Evolutionary conservation across 2,329 filamentous ascomycete genomes (phyloP).

Genomic region (Nigrospora osmanthi): DNA sequence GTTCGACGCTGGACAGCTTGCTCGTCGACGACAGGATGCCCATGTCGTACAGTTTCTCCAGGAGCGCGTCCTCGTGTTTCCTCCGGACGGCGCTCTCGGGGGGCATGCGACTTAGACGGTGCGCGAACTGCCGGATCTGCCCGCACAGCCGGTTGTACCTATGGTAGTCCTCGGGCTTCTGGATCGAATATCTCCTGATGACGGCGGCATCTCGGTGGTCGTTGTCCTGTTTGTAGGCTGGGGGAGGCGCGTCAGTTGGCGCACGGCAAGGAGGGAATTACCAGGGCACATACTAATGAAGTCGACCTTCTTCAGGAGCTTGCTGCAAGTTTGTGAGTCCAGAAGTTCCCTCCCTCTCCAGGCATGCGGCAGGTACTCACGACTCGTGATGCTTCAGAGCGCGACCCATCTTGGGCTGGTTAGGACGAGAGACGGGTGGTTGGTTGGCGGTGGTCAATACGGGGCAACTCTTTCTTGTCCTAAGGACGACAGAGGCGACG

Average conservation of each 20-base stretch:
- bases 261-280: too few relatives aligned
- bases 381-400: conserved; percentile 92
- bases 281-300: conserved; percentile 52
- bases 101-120: conserved; percentile 77
- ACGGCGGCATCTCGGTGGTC: conserved; percentile 69
- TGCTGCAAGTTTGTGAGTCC: conserved; percentile 37
- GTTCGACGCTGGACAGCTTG: conserved; percentile 78
- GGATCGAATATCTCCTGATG: conserved; percentile 66
- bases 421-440: background rate
- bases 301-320: conserved; percentile 87
- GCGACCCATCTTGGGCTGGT: conserved; percentile 64
- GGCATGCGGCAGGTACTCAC: background rate
- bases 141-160: conserved; percentile 39
- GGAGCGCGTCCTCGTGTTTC: conserved; percentile 78
- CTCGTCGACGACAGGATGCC: conserved; percentile 71
- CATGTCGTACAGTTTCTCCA: conserved; percentile 91
- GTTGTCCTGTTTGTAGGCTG: conserved; percentile 75
- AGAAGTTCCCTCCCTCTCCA: background rate
- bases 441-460: too few relatives aligned
- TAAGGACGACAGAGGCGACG: too few relatives aligned
- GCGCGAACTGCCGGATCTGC: conserved; percentile 70
- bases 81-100: conserved; percentile 68
- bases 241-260: too few relatives aligned
- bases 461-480: too few relatives aligned
- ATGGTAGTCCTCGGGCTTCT: conserved; percentile 80